Evolutionary conservation across 2,329 filamentous ascomycete species (phyloP).

Genomic region (Botryotinia narcissicola): DNA sequence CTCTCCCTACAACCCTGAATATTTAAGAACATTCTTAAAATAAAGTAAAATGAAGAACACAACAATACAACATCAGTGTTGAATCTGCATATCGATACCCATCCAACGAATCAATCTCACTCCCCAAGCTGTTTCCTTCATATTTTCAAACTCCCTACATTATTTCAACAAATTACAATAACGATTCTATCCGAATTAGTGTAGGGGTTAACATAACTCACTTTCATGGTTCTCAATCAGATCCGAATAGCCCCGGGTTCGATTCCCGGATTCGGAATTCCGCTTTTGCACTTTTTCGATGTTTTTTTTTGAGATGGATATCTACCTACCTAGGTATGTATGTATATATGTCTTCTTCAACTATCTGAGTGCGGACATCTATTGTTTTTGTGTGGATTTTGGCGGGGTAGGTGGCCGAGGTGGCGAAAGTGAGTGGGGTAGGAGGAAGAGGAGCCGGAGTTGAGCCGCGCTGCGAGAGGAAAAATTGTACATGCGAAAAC

Average conservation of each 20-base stretch:
- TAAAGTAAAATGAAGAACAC: too few species aligned
- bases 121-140: fast-evolving
- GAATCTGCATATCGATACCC: too few species aligned
- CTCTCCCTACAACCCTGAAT: not conserved
- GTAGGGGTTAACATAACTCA: conserved; percentile 20
- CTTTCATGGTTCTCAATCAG: not conserved
- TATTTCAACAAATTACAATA: not conserved
- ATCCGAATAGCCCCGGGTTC: conserved; percentile 13
- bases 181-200: conserved; percentile 10
- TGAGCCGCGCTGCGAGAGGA: not conserved
- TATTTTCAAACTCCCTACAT: fast-evolving
- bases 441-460: not conserved
- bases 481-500: not conserved
- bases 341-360: not conserved
- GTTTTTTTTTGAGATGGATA: not conserved
- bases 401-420: too few species aligned
- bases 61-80: too few species aligned
- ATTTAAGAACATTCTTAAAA: too few species aligned
- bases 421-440: not conserved
- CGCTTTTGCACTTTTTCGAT: not conserved
- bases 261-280: conserved; percentile 19
- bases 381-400: not conserved
- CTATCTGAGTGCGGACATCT: too few species aligned
- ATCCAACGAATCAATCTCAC: not conserved
- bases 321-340: too few species aligned